Evolutionary conservation across 192 early-diverging fungal species (phyloP).

Genomic region (Haplosporangium gracile): DNA sequence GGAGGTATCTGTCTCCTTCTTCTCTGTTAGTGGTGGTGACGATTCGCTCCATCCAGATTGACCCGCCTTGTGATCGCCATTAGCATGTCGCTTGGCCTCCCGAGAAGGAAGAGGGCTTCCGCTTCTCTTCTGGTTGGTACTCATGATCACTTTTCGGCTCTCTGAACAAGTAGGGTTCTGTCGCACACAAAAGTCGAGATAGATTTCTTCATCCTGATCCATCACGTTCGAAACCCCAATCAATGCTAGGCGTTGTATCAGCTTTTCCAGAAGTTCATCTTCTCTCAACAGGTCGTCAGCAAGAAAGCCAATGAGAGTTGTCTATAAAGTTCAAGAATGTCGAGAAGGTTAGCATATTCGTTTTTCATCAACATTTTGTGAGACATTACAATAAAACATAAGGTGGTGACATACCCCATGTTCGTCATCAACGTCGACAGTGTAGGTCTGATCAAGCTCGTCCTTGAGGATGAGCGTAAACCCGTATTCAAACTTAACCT

Average conservation of each 20-base stretch:
- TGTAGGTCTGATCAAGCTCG: slow-evolving; percentile 11
- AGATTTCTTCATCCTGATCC: background rate
- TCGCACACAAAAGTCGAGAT: slow-evolving; percentile 18
- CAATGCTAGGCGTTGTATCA: slow-evolving; percentile 1
- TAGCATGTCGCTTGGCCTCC: background rate
- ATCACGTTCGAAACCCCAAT: slow-evolving; percentile 17
- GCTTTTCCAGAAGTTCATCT: background rate
- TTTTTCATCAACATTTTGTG: no score
- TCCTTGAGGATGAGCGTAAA: slow-evolving; percentile 33
- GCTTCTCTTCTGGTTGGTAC: background rate
- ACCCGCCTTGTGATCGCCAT: background rate
- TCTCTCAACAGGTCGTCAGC: slow-evolving; percentile 7
- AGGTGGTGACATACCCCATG: slow-evolving; percentile 13
- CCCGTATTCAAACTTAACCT: background rate
- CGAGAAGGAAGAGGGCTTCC: background rate
- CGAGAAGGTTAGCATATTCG: no score
- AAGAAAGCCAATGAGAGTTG: slow-evolving; percentile 5
- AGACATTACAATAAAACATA: no score
- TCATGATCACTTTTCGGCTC: background rate
- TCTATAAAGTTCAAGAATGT: background rate
- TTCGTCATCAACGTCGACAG: slow-evolving; percentile 28
- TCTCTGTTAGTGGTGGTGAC: background rate
- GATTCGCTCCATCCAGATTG: background rate
- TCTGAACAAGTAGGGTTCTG: background rate
- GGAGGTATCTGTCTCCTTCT: no score